Base-by-base conservation (phyloP, 352 stramenopile species). In the Hyaloperonospora arabidopsidis region DNA sequence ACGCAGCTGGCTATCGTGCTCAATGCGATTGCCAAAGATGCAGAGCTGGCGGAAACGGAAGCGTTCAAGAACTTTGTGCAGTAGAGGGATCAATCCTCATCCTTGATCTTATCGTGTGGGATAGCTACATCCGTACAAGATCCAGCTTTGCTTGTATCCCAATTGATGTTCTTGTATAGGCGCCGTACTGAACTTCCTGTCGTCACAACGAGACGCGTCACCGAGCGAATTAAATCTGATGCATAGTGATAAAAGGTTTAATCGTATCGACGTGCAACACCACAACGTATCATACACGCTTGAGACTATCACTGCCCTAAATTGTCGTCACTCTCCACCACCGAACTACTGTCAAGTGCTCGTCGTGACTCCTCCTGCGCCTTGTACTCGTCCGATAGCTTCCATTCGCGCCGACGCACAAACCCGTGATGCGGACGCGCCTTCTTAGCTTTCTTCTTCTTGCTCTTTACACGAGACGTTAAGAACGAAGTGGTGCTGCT, bases 331-430 rank as follows among this genome's bases (percentile, higher is more conserved):
- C 75, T 54, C 6, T 65, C 59, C 41, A 69, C 60, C 17, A 59
- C 62, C 21, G 69, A 80, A 57, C 70, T 58, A 49, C 73, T 75
- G 46, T 66, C 60, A 6, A 59, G 72, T 11, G 61, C 49, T 11
- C 56, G 52, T 6, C 59, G 57, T 25, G 63, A 59, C 45, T 74
- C 61, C 14, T 65, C 52, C 34, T 84, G 54, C 0, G 72, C 54
- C 49, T 76, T 70, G 64, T 84, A 87, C 46, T 74, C 69, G 14
- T 81, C 74, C 6, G 77, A 84, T 2, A 90, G 59, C 11, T 74
- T 68, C 79, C 79, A 90, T 63, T 90, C 63, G 44, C 79, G 79
- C 17, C 79, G 77, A 25, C 79, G 77, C 38, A 90, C 79, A 35
- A 90, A 74, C 2, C 79, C 79, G 50, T 84, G 79, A 48, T 84